A percentile compares a stretch with the other conserved stretches of the same genome.
These are phyloP conservation scores for Bathelium albidoporum DNA, from an alignment of 495 filamentous ascomycete genomes.

Conservation along the genomic window DNA sequence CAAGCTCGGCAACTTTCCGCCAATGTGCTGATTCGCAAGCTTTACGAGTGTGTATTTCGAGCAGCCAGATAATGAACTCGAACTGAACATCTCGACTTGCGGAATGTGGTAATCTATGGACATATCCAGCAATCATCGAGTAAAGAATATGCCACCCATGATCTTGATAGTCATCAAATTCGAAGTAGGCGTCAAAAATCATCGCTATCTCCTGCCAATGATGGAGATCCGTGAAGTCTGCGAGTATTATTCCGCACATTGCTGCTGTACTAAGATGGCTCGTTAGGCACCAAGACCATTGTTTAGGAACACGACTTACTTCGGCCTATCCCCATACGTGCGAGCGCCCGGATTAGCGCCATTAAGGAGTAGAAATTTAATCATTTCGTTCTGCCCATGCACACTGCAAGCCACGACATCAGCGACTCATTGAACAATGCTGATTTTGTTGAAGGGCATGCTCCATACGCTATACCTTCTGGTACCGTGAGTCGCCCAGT, in stretches of 20 bases:
- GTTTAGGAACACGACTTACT: constrained; percentile 3
- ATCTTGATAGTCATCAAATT: constrained; percentile 2
- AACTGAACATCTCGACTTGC: constrained; percentile 1
- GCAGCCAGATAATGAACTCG: constrained; percentile 5
- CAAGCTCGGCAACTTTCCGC: constrained; percentile 1
- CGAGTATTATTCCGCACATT: background rate
- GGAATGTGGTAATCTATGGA: background rate
- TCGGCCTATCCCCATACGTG: constrained; percentile 1
- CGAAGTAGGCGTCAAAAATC: constrained; percentile 4
- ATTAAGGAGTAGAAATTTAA: constrained; percentile 5
- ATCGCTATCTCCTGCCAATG: constrained; percentile 4
- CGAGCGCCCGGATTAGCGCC: constrained; percentile 1
- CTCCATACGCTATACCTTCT: background rate
- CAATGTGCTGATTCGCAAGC: constrained; percentile 1
- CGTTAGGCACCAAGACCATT: background rate
- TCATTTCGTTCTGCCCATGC: constrained; percentile 1
- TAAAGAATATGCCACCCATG: constrained; percentile 5
- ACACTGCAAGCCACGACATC: background rate
- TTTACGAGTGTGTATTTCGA: constrained; percentile 4
- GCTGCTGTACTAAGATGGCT: constrained; percentile 2
- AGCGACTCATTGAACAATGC: constrained; percentile 2
- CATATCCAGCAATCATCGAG: constrained; percentile 1
- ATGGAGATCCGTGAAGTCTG: constrained; percentile 2
- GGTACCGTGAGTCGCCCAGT: background rate
- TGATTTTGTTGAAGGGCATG: background rate